Evolutionary conservation across 2,329 filamentous ascomycete genomes (phyloP), one percentile per base, ranked within the genome.

Genomic region (Verticillium isaacii): DNA sequence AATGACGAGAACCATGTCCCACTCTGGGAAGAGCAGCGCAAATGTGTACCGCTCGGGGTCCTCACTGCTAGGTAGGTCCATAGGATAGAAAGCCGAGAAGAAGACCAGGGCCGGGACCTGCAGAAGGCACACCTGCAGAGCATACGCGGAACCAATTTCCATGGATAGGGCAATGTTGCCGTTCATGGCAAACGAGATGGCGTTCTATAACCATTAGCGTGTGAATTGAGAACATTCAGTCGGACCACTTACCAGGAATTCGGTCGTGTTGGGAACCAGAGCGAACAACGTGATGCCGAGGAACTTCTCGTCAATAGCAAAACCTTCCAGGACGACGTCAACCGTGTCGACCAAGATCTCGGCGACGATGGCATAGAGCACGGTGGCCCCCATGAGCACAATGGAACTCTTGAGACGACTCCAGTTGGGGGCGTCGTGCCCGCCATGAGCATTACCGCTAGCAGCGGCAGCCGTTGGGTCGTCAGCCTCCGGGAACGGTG

Each of bases 101-200:
- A 97, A 82, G 1, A 99, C 94, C 2, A 99, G 81, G 1, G 93
- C 93, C 0, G 95, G 95, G 23, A 98, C 93, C 73, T 99, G 95
- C 23, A 99, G 83, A 32, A 99, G 83, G 72, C 94, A 97, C 58
- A 99, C 95, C 76, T 99, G 95, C 54, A 99, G 82, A 1, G 95
- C 95, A 72, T 99, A 99, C 2, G 94, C 94, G 0, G 93, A 97
- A 67, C 95, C 95, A 68, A 99, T 99, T 73, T 99, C 95, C 95
- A 99, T 99, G 41, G 93, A 97, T 19, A 99, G 80, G 0, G 95
- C 95, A 75, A 99, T 98, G 75, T 99, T 99, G 63, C 95, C 95
- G 72, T 99, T 98, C 94, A 99, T 99, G 60, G 95, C 95, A 74
- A 99, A 99, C 0, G 93, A 97, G 63, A 99, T 99, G 73, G 94